Conservation (phyloP, 2,329 filamentous ascomycete genomes). For the Penicillium sp. region DNA sequence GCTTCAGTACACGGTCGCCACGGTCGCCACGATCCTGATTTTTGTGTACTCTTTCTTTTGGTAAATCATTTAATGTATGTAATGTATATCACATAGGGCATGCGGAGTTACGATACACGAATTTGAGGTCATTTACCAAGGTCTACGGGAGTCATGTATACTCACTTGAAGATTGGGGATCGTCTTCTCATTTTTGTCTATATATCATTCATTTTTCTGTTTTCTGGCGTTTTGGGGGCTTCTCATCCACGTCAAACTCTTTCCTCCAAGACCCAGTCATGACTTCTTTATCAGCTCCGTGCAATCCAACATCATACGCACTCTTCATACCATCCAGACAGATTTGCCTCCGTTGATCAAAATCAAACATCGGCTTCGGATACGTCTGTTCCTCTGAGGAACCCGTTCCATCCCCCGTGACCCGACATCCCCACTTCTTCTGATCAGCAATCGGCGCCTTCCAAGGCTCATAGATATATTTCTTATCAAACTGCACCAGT, state of each 20-base stretch:
- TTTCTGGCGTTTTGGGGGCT: conserved; percentile 15
- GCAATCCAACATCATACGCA: conserved; percentile 65
- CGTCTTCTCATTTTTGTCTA: background rate
- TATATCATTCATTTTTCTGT: background rate
- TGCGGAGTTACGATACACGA: conserved; percentile 7
- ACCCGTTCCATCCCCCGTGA: conserved; percentile 56
- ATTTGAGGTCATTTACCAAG: background rate
- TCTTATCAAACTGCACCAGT: conserved; percentile 60
- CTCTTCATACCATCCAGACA: conserved; percentile 70
- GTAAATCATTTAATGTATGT: conserved; percentile 5
- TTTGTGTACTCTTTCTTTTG: conserved; percentile 48
- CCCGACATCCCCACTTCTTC: conserved; percentile 64
- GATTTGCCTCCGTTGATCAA: conserved; percentile 58
- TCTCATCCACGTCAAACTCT: conserved; percentile 7
- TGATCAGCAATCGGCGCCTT: conserved; percentile 69
- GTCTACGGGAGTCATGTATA: background rate
- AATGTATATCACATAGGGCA: conserved; percentile 13
- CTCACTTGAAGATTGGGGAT: background rate
- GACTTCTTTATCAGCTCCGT: conserved; percentile 59
- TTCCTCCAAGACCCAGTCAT: conserved; percentile 53
- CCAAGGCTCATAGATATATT: conserved; percentile 79
- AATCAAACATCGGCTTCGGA: conserved; percentile 78
- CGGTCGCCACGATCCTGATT: conserved; percentile 51
- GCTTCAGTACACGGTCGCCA: conserved; percentile 54
- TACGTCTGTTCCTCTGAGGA: conserved; percentile 54